Evolutionary conservation across 2,329 filamentous ascomycete species (phyloP).

Genomic region (Colletotrichum cuscutae): DNA sequence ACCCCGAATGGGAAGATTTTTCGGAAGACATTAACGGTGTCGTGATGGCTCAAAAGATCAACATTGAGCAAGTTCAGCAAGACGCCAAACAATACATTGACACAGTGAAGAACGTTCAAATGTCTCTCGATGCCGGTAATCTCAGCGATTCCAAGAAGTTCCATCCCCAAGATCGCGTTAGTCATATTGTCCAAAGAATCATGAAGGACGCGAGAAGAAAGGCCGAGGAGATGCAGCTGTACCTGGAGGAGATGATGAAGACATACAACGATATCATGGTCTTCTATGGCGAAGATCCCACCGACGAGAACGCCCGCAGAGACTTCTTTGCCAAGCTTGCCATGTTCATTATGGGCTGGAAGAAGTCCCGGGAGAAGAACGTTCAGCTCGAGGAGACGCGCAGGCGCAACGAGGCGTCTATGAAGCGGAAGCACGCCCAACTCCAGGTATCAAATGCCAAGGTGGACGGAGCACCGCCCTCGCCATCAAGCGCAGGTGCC

Average conservation of each 20-base stretch:
- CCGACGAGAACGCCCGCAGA: conserved; percentile 90
- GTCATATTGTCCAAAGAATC: conserved; percentile 86
- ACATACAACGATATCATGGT: conserved; percentile 95
- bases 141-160: conserved; percentile 97
- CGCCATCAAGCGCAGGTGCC: conserved; percentile 82
- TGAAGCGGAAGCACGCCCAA: conserved; percentile 89
- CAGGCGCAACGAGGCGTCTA: conserved; percentile 87
- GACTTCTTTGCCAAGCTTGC: conserved; percentile 97
- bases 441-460: conserved; percentile 63
- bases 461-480: conserved; percentile 61
- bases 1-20: conserved; percentile 94
- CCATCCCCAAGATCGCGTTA: conserved; percentile 95
- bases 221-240: conserved; percentile 94
- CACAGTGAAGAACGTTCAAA: conserved; percentile 94
- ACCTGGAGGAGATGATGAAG: conserved; percentile 90
- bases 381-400: conserved; percentile 81
- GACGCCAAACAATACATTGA: conserved; percentile 94
- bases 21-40: conserved; percentile 85
- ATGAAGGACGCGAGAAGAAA: conserved; percentile 98
- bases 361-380: conserved; percentile 96
- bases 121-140: conserved; percentile 91
- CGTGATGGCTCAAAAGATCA: conserved; percentile 85
- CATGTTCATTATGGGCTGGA: conserved; percentile 91
- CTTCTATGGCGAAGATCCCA: conserved; percentile 94
- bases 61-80: conserved; percentile 87